phyloP scores from a whole-genome alignment of 495 filamentous ascomycete genomes.

The Penicillium crystallinum region DNA sequence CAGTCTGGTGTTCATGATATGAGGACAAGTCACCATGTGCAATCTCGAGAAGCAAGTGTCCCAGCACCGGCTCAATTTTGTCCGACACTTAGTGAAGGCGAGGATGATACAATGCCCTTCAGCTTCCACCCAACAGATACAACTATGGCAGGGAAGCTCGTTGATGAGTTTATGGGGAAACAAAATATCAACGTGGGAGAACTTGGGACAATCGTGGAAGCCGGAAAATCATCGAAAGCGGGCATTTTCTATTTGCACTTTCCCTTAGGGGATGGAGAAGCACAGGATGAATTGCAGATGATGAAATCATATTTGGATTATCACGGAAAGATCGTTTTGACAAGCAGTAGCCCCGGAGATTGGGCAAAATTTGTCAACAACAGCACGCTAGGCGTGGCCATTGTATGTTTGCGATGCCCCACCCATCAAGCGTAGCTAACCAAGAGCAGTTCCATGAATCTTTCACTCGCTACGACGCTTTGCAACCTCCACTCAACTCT shows the following conservation, averaged over 20 bases:
- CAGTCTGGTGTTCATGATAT: background rate
- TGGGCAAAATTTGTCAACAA: conserved; percentile 38
- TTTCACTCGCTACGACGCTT: conserved; percentile 22
- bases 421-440: conserved; percentile 5
- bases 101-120: background rate
- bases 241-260: conserved; percentile 38
- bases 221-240: conserved; percentile 7
- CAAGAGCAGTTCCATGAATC: conserved; percentile 36
- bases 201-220: conserved; percentile 12
- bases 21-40: background rate
- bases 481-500: conserved; percentile 24
- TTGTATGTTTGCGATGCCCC: conserved; percentile 28
- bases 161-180: conserved; percentile 6
- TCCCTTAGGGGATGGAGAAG: conserved; percentile 16
- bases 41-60: background rate
- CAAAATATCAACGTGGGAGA: conserved; percentile 18
- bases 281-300: conserved; percentile 22
- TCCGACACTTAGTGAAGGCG: background rate
- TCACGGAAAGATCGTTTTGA: conserved; percentile 25
- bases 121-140: background rate
- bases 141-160: background rate
- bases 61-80: background rate
- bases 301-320: conserved; percentile 26
- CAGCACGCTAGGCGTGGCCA: conserved; percentile 29
- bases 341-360: conserved; percentile 25